Conservation (phyloP, 2,329 filamentous ascomycete genomes). For the Trichophyton verrucosum region DNA sequence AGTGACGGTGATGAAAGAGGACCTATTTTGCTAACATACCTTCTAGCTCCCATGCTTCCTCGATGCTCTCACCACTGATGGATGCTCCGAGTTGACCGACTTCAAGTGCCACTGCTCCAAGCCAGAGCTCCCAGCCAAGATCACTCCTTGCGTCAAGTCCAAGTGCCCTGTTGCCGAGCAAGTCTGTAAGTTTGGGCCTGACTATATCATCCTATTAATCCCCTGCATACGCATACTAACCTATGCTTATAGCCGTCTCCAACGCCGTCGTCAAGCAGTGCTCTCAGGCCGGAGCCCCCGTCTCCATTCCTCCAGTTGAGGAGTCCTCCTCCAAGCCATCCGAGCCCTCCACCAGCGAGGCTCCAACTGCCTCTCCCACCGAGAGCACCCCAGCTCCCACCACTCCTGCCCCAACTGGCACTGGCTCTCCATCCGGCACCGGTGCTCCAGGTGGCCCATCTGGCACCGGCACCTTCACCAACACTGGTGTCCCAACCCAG, state of each 20-base stretch:
- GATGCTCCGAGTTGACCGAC: constrained; percentile 36
- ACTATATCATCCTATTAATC: neutral
- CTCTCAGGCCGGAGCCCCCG: constrained; percentile 25
- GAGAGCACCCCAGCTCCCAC: neutral
- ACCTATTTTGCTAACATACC: neutral
- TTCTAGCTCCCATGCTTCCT: constrained; percentile 38
- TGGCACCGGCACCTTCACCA: constrained; percentile 9
- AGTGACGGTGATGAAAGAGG: neutral
- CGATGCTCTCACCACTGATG: constrained; percentile 29
- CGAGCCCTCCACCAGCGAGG: constrained; percentile 2
- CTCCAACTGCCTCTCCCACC: neutral
- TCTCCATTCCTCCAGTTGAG: constrained; percentile 24
- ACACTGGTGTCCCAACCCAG: constrained; percentile 8
- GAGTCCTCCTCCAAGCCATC: constrained; percentile 2
- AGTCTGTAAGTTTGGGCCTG: neutral
- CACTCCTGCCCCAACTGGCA: neutral
- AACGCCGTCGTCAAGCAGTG: constrained; percentile 25
- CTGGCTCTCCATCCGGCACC: neutral
- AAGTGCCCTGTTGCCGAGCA: constrained; percentile 23
- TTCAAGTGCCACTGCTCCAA: constrained; percentile 41
- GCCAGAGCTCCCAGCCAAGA: constrained; percentile 28
- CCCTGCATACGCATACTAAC: neutral
- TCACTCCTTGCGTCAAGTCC: constrained; percentile 37
- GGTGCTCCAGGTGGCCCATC: constrained; percentile 6
- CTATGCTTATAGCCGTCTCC: constrained; percentile 22